Base-by-base conservation (phyloP, 768 basidiomycete genomes). In the Termitomyces bulborhizus region DNA sequence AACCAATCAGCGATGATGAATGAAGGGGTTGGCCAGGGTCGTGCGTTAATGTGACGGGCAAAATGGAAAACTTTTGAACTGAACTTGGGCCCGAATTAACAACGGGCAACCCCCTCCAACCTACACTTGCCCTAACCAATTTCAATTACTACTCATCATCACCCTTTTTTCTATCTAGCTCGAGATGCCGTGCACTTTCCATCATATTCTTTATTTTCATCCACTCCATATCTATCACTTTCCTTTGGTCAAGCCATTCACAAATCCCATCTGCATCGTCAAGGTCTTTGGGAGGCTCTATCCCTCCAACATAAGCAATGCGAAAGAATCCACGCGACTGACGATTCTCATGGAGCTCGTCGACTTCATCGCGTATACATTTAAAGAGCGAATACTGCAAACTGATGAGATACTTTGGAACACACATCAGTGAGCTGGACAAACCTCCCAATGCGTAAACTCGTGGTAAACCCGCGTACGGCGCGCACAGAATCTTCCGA, bases 361-460 rank as follows among this genome's bases (percentile, higher is more conserved):
- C 76, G 11, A 92, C 75, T 68, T 91, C 85, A 27, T 70, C 68
- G 32, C 69, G 68, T 13, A 93, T 77, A 27, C 68, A 62, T 51
- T 77, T 73, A 71, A 87, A 93, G 29, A 93, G 74, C 4, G 76
- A 67, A 66, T 87, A 77, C 91, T 93, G 52, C 32, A 45, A 36
- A 61, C 31, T 54, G 21, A 65, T 54, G 45, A 61, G 56, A 39
- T 31, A 24, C 21, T 18, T 9, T 42, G n/a, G 36, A 42, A 8
- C 39, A 55, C 18, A 32, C 16, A 55, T 49, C 3, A 6, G 42
- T 34, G 4, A 26, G 45, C 49, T 24, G 26, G 39, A 69, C 77
- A 54, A 57, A 90, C 90, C 82, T 91, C 90, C 90, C 90, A 93
- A 62, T 93, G 90, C 18, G 77, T 79, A 62, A 92, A 84, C 51